Percentiles rank a stretch among this genome's conserved stretches.
phyloP scores from a whole-genome alignment of 2,329 filamentous ascomycete species.

The Trichoderma sp. region DNA sequence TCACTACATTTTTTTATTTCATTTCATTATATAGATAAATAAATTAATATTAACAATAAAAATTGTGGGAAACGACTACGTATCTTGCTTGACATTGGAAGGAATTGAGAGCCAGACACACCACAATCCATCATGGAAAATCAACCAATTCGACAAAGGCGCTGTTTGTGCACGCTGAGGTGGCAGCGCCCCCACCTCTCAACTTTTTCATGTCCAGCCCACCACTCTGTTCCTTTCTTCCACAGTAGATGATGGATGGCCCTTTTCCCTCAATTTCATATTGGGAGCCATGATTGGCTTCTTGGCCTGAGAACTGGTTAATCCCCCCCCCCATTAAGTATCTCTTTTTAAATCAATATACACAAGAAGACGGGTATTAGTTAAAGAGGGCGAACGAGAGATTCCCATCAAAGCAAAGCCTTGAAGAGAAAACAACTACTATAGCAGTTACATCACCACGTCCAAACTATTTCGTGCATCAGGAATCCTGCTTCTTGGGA shows the following conservation, averaged over 20 bases:
- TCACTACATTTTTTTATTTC: not conserved
- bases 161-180: conserved; percentile 11
- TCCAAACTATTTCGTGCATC: not conserved
- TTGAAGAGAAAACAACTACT: not conserved
- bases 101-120: not conserved
- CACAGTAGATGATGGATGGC: not conserved
- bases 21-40: not conserved
- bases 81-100: not conserved
- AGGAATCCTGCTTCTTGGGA: not conserved
- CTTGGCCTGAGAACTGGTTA: not conserved
- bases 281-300: not conserved
- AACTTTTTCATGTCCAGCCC: not conserved
- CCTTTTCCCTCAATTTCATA: not conserved
- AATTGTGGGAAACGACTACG: not conserved
- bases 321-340: not conserved
- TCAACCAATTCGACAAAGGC: not conserved
- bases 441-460: not conserved
- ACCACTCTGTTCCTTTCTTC: not conserved
- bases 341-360: not conserved
- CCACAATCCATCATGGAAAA: not conserved
- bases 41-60: not conserved
- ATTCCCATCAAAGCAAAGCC: not conserved
- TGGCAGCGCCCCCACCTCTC: conserved; percentile 9
- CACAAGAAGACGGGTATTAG: not conserved
- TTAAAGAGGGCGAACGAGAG: not conserved